A percentile compares a stretch with the other conserved stretches of the same genome.
phyloP scores from a whole-genome alignment of 768 basidiomycete genomes.

The Collybiopsis luxurians region DNA sequence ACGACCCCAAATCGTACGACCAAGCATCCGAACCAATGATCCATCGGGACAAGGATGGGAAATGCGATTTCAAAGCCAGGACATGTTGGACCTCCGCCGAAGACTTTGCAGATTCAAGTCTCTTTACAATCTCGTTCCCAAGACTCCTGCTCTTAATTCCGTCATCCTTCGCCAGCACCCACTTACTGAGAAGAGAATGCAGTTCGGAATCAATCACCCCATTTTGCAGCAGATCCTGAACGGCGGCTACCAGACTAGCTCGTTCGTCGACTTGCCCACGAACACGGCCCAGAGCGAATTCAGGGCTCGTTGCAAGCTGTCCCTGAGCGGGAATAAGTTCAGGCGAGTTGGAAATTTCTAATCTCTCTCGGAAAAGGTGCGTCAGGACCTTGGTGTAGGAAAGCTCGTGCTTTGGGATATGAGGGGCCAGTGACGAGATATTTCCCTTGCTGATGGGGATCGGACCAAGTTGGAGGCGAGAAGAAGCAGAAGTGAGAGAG shows the following conservation, averaged over 20 bases:
- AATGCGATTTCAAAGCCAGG: conserved; percentile 56
- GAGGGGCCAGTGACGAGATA: conserved; percentile 34
- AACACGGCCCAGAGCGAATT: conserved; percentile 91
- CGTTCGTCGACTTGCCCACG: conserved; percentile 79
- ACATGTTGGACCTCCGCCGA: conserved; percentile 52
- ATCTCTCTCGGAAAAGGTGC: conserved; percentile 73
- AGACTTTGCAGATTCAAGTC: conserved; percentile 40
- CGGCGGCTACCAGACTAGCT: conserved; percentile 57
- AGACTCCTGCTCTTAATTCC: conserved; percentile 54
- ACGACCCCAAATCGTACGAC: conserved; percentile 95
- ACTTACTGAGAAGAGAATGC: conserved; percentile 73
- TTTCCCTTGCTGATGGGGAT: conserved; percentile 19
- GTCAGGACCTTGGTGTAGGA: conserved; percentile 88
- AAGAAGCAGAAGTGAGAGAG: conserved; percentile 27
- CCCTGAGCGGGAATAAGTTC: conserved; percentile 68
- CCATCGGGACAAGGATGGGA: conserved; percentile 80
- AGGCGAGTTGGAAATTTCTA: conserved; percentile 87
- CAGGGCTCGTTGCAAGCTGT: conserved; percentile 80
- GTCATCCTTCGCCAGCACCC: conserved; percentile 79
- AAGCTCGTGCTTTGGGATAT: conserved; percentile 86
- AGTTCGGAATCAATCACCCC: conserved; percentile 48
- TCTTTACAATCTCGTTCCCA: conserved; percentile 53
- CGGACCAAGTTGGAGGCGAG: conserved; percentile 50
- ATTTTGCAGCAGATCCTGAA: conserved; percentile 63
- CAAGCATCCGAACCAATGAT: conserved; percentile 98